Base-by-base conservation (phyloP, 192 early-diverging fungal genomes). In the Coemansia sp. region DNA sequence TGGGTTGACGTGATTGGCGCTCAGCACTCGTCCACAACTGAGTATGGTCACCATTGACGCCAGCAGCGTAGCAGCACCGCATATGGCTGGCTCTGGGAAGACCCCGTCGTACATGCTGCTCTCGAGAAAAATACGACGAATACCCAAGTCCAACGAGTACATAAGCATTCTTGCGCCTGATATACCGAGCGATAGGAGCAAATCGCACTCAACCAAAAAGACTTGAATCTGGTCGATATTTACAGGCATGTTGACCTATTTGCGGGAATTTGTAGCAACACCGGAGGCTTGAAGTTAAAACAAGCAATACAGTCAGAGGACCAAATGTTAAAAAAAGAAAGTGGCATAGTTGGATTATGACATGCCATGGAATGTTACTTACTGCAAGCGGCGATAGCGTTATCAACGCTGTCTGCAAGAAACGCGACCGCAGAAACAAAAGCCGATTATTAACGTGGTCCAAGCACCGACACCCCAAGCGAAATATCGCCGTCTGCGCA, bases 401-500 rank as follows among this genome's bases (percentile, higher is more conserved):
- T 41, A 82, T 65, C 53, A 82, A 64, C 8, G 69, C 67, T 6
- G 63, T 67, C 49, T 82, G 79, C 36, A 82, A 7, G 43, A 82
- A 82, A 2, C 73, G 65, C 1, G 79, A 76, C 0, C 73, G 79
- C 51, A 82, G 35, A 49, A 74, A 76, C 41, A 82, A 29, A 4
- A 76, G 63, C 17, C 70, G 58, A 42, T 67, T 73, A 53, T 65
- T 76, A 9, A 76, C 56, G 17, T 69, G 66, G 19, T 76, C 73
- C 6, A 69, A 73, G 17, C 73, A 66, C 38, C 70, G 70, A 45
- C 73, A 76, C 7, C 79, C 72, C 66, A 81, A 69, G 7, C 78
- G 67, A 32, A 82, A 76, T 53, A 76, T 73, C 6, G 73, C 79
- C 0, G 57, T 68, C n/a, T 76, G 73, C 5, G 79, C 73, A 6